phyloP scores from a whole-genome alignment of 78 protist genomes.

The Pigoraptor vietnamica region DNA sequence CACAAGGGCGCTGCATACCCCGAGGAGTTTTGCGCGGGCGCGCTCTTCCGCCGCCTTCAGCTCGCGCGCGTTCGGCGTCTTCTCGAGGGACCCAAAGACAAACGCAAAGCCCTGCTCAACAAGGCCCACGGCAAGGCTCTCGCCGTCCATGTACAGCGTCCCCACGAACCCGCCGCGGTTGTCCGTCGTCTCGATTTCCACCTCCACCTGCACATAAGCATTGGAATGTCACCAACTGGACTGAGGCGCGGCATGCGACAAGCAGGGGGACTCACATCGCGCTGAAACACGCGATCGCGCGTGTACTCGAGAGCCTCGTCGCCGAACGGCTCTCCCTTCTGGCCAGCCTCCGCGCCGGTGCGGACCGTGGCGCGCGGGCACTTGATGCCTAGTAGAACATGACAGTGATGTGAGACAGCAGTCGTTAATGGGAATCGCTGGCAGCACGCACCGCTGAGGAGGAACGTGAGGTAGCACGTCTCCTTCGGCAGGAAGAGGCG shows the following conservation, averaged over 20 bases:
- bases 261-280: not conserved
- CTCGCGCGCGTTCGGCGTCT: not conserved
- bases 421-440: not conserved
- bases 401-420: not conserved
- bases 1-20: not conserved
- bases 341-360: not conserved
- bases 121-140: not conserved
- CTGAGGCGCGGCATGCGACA: too few species aligned
- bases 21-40: not conserved
- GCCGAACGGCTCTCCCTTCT: conserved; percentile 20
- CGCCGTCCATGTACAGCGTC: not conserved
- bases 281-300: not conserved
- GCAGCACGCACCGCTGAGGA: not conserved
- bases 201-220: not conserved
- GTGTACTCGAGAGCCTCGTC: conserved; percentile 6
- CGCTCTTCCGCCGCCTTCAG: not conserved
- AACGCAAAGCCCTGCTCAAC: not conserved
- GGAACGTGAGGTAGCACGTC: not conserved
- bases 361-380: conserved; percentile 7
- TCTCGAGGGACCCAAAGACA: not conserved
- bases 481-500: conserved; percentile 21
- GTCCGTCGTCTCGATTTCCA: conserved; percentile 1
- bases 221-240: too few species aligned
- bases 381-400: not conserved
- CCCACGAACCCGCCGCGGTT: not conserved